A percentile compares a stretch with the other conserved stretches of the same genome.
phyloP scores from a whole-genome alignment of 805 yeast genomes.

The Saccharomycopsis oosterbeekiorum region DNA sequence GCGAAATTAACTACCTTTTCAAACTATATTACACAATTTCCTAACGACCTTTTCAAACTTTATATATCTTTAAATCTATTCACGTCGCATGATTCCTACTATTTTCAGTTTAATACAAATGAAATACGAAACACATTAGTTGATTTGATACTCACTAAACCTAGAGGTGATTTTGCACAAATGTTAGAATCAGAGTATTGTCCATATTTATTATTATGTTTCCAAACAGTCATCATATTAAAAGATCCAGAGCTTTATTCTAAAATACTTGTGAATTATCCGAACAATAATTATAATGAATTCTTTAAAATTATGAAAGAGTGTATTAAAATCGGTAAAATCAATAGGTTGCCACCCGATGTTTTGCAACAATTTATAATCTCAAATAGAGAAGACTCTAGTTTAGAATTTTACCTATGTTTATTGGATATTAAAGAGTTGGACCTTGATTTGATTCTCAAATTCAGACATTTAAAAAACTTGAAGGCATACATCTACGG shows the following conservation, averaged over 20 bases:
- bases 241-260: neutral
- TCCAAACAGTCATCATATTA: neutral
- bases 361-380: conserved; percentile 44
- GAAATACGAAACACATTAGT: neutral
- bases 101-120: neutral
- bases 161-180: neutral
- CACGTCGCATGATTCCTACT: neutral
- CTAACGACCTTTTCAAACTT: neutral
- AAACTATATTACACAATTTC: neutral
- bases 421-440: conserved; percentile 54
- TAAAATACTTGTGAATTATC: conserved; percentile 17
- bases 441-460: conserved; percentile 68
- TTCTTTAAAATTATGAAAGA: conserved; percentile 21
- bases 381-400: conserved; percentile 27
- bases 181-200: neutral
- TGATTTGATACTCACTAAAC: neutral
- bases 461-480: neutral
- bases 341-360: conserved; percentile 34
- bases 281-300: conserved; percentile 28
- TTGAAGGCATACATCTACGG: conserved; percentile 5
- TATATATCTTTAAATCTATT: neutral
- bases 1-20: neutral
- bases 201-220: neutral
- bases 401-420: conserved; percentile 59
- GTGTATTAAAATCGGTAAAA: conserved; percentile 26